Conservation (phyloP, 192 early-diverging fungal species). For the Diversispora eburnea region DNA sequence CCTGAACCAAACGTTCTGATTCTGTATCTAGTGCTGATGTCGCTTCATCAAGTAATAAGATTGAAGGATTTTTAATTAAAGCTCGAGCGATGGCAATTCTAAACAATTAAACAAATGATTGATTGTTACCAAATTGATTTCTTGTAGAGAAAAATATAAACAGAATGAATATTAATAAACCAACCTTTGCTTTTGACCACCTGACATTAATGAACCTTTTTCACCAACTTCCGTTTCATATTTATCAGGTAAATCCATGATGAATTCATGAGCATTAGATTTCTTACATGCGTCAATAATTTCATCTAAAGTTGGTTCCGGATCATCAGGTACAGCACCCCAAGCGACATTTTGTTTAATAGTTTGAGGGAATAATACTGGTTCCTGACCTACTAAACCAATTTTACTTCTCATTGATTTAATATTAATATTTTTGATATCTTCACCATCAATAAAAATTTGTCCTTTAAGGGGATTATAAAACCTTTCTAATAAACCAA, state of each 20-base stretch:
- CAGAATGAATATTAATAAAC: too few relatives aligned
- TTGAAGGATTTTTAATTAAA: too few relatives aligned
- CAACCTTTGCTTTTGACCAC: slow-evolving; percentile 84
- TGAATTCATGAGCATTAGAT: slow-evolving; percentile 76
- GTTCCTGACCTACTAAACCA: slow-evolving; percentile 61
- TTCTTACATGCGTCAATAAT: slow-evolving; percentile 49
- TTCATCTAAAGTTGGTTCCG: slow-evolving; percentile 35
- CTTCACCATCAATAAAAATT: slow-evolving; percentile 67
- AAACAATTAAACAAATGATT: too few relatives aligned
- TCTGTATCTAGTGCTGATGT: too few relatives aligned
- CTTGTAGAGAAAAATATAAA: too few relatives aligned
- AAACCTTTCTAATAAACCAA: slow-evolving; percentile 79
- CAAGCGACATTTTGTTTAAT: slow-evolving; percentile 79
- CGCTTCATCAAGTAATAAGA: too few relatives aligned
- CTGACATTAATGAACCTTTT: slow-evolving; percentile 68
- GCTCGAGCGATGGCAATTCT: too few relatives aligned
- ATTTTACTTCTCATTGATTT: slow-evolving; percentile 62
- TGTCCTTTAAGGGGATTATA: slow-evolving; percentile 54
- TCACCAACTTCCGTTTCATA: slow-evolving; percentile 92
- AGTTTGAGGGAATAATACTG: slow-evolving; percentile 74
- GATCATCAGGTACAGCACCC: not conserved
- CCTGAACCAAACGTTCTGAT: too few relatives aligned
- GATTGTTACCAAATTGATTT: too few relatives aligned
- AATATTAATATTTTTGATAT: slow-evolving; percentile 70
- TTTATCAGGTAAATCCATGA: slow-evolving; percentile 64